Conservation (phyloP, 805 yeast species). For the Metschnikowia peoriensis region DNA sequence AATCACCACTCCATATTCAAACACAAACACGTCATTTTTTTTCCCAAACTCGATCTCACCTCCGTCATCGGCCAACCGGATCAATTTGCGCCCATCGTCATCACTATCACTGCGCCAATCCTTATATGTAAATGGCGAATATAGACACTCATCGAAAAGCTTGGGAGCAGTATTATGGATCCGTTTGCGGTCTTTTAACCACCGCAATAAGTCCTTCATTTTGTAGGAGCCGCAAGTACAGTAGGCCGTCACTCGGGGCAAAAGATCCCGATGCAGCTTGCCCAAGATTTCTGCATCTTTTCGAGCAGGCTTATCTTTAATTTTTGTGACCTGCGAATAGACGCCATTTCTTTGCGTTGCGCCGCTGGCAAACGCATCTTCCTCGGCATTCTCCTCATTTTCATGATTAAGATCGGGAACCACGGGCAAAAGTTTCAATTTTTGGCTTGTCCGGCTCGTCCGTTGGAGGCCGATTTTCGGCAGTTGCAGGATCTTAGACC, state of each 20-base stretch:
- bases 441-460: slow-evolving; percentile 71
- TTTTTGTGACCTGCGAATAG: slow-evolving; percentile 79
- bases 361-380: neutral
- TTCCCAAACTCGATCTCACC: slow-evolving; percentile 90
- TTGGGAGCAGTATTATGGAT: slow-evolving; percentile 79
- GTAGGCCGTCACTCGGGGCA: slow-evolving; percentile 94
- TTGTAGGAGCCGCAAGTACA: slow-evolving; percentile 92
- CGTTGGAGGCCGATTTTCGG: slow-evolving; percentile 68
- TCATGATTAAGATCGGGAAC: slow-evolving; percentile 31
- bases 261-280: slow-evolving; percentile 74
- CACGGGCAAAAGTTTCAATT: slow-evolving; percentile 68
- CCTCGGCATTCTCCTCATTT: slow-evolving; percentile 14
- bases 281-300: slow-evolving; percentile 93
- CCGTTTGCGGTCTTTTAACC: slow-evolving; percentile 77
- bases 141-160: slow-evolving; percentile 89
- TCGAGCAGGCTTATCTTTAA: slow-evolving; percentile 84
- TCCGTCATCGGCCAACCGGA: slow-evolving; percentile 87
- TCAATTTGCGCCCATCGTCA: slow-evolving; percentile 42
- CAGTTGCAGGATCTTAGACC: slow-evolving; percentile 32
- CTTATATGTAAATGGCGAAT: slow-evolving; percentile 82
- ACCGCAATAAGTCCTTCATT: slow-evolving; percentile 81
- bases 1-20: slow-evolving; percentile 96
- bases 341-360: slow-evolving; percentile 45
- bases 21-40: slow-evolving; percentile 77
- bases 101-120: slow-evolving; percentile 63